Evolutionary conservation across 1,284 basidiomycete genomes (phyloP).

Genomic region (Trametes sp.): DNA sequence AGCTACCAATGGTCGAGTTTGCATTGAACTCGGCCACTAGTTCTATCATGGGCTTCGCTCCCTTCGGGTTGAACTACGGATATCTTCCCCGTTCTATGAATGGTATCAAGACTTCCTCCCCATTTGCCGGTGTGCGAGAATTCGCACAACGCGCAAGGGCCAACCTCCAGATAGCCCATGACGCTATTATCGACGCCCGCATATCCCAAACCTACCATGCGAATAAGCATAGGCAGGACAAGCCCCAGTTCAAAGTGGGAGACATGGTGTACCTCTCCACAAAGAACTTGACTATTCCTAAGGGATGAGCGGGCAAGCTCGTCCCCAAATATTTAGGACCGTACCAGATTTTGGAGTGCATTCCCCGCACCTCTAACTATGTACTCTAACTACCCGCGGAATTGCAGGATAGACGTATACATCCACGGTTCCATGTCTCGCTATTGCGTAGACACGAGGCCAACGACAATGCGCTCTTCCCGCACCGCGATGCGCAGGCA

Average conservation of each 20-base stretch:
- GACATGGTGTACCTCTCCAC: conserved; percentile 37
- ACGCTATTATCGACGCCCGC: conserved; percentile 21
- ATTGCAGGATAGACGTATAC: conserved; percentile 33
- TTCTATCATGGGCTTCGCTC: conserved; percentile 43
- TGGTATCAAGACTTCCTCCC: not conserved
- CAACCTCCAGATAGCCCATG: conserved; percentile 35
- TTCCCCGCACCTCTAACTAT: conserved; percentile 34
- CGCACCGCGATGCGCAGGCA: conserved; percentile 28
- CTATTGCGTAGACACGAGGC: conserved; percentile 34
- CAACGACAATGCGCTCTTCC: conserved; percentile 39
- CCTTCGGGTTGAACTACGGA: conserved; percentile 47
- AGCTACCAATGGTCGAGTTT: conserved; percentile 44
- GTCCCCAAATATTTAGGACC: conserved; percentile 45
- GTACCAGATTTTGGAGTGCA: conserved; percentile 33
- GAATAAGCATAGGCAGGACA: conserved; percentile 33
- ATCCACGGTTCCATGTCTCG: conserved; percentile 40
- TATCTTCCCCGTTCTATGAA: conserved; percentile 27
- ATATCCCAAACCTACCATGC: conserved; percentile 35
- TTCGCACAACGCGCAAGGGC: conserved; percentile 31
- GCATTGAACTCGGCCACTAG: conserved; percentile 44
- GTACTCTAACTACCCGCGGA: conserved; percentile 38
- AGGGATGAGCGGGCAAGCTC: conserved; percentile 42
- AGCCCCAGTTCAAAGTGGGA: conserved; percentile 27
- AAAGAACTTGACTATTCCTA: conserved; percentile 44
- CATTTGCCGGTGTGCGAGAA: conserved; percentile 25